Percentiles rank a stretch among this genome's conserved stretches.
Evolutionary conservation across 2,329 filamentous ascomycete genomes (phyloP).

Genomic region (Penicillium sclerotigenum): DNA sequence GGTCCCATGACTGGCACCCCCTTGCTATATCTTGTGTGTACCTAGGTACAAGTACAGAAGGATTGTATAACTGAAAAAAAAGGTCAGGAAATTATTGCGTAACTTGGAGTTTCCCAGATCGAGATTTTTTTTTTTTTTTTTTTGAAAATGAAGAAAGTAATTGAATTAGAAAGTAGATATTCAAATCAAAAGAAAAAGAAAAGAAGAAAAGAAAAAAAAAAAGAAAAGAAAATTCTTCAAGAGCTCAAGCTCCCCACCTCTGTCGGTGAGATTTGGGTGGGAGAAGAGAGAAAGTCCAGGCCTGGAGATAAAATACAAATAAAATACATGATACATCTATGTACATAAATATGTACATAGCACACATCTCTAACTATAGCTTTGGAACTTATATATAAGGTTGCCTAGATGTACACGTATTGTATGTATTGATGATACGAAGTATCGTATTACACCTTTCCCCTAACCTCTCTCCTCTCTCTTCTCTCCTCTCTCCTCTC

Average conservation of each 20-base stretch:
- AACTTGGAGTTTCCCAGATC: no score
- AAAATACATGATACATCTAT: no score
- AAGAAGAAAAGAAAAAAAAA: background rate
- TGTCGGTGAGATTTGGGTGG: background rate
- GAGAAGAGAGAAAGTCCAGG: background rate
- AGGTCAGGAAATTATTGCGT: no score
- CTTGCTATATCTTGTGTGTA: background rate
- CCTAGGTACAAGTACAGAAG: background rate
- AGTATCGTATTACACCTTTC: background rate
- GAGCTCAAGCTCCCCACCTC: background rate
- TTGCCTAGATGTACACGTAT: background rate
- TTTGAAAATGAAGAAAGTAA: background rate
- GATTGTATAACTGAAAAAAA: background rate
- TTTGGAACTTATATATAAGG: no score
- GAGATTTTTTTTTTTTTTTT: no score
- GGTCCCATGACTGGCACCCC: constrained; percentile 21
- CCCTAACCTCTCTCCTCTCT: background rate
- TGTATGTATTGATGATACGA: background rate
- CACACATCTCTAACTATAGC: background rate
- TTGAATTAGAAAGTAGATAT: background rate
- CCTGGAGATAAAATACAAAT: background rate
- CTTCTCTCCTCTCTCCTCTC: background rate
- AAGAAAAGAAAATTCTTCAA: background rate
- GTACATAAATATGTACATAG: background rate
- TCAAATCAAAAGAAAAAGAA: background rate